Evolutionary conservation across 306 rosid species (phyloP), one percentile per base, ranked within the genome.

Genomic region (Dryas drummondii): DNA sequence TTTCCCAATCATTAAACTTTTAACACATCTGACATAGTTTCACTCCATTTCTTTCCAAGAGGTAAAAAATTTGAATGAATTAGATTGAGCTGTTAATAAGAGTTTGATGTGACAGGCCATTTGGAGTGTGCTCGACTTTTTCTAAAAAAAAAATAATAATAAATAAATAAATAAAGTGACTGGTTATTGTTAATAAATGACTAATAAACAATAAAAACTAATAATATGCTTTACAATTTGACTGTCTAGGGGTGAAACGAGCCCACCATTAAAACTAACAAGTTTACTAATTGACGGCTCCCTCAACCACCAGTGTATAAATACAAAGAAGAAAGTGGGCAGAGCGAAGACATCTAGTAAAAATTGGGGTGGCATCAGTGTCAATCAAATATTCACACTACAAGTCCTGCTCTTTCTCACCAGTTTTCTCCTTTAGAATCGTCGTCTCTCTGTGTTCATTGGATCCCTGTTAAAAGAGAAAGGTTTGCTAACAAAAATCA

Each of bases 381-480:
- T 61, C 66, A 61, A 61, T 61, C 66, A 32, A 32, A 32, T 32
- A 32, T 32, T 32, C 37, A 32, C 49, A 2, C 61, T 70, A 41
- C 51, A 19, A 53, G 45, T 15, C 75, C 44, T 70, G 54, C 76
- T 78, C 81, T 73, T 78, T 74, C 42, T 77, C 68, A 64, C 75
- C 65, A 58, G 84, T 74, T 73, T 84, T 82, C 12, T 81, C 79
- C 61, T 50, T 68, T 2, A 82, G 81, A 37, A 79, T 49, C 76
- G 32, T 58, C n/a, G 41, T 57, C 52, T 52, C 70, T 51, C 45
- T 56, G 53, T 44, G 56, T 49, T 66, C 83, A 73, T 58, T 79
- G 62, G 79, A 70, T 4, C 87, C 87, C 97, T 89, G 88, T 55
- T 66, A 74, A 22, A 48, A 4, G 79, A 66, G 51, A 55, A 58